Conservation (phyloP, 208 protist species). For the Hexamita inflata region DNA sequence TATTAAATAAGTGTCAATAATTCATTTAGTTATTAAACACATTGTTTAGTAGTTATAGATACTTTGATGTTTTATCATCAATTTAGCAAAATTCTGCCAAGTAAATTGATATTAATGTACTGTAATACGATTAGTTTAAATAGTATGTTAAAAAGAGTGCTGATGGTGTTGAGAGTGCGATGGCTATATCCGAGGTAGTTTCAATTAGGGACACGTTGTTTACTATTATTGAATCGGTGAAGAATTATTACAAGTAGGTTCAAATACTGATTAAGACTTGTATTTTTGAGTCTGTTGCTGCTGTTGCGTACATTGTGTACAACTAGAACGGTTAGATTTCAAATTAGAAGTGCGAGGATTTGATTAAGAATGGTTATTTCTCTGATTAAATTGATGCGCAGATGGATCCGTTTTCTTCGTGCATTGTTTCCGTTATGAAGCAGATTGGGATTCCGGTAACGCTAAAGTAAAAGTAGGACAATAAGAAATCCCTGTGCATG, state of each 20-base stretch:
- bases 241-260: not conserved
- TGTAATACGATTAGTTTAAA: not conserved
- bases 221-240: not conserved
- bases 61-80: not conserved
- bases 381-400: not conserved
- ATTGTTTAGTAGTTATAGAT: not conserved
- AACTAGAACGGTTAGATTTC: not conserved
- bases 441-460: not conserved
- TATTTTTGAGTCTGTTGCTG: not conserved
- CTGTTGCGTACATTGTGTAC: not conserved
- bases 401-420: not conserved
- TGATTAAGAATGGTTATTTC: not conserved
- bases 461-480: not conserved
- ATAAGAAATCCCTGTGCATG: not conserved
- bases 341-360: not conserved
- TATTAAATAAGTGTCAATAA: not conserved
- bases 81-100: not conserved
- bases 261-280: not conserved
- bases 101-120: not conserved
- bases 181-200: not conserved
- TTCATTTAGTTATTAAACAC: not conserved
- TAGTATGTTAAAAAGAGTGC: not conserved
- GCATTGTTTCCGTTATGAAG: not conserved
- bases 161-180: not conserved
- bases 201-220: not conserved